Conservation (phyloP, 768 basidiomycete genomes). For the Psilocybe cubensis region DNA sequence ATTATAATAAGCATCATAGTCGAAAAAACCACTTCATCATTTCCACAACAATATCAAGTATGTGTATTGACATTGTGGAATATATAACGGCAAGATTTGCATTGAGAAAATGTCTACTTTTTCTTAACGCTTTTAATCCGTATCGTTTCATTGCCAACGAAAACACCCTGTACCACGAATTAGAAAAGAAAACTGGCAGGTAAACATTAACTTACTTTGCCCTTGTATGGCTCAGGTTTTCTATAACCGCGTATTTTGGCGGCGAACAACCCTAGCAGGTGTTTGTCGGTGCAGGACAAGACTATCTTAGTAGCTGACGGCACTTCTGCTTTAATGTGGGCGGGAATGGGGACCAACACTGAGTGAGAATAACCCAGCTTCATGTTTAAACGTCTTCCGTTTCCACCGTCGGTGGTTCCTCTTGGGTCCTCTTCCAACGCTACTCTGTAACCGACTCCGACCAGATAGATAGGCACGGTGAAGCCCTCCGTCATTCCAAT, state of each 20-base stretch:
- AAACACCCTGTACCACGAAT: conserved; percentile 69
- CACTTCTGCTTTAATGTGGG: conserved; percentile 79
- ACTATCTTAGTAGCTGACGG: conserved; percentile 84
- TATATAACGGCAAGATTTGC: conserved; percentile 2
- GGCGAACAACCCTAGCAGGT: conserved; percentile 84
- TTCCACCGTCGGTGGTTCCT: conserved; percentile 56
- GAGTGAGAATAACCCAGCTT: conserved; percentile 93
- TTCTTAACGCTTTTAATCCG: conserved; percentile 93
- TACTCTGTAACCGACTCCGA: conserved; percentile 94
- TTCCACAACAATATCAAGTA: neutral
- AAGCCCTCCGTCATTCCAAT: conserved; percentile 90
- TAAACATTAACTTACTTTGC: conserved; percentile 68
- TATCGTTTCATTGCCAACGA: conserved; percentile 91
- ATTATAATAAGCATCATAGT: conserved; percentile 3
- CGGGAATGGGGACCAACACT: conserved; percentile 81
- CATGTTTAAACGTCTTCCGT: conserved; percentile 77
- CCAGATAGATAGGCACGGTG: conserved; percentile 80
- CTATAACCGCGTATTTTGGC: conserved; percentile 83
- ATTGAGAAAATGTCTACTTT: conserved; percentile 61
- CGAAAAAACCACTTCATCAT: neutral
- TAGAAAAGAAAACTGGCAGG: neutral
- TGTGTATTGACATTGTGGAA: neutral
- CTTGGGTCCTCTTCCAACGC: conserved; percentile 82
- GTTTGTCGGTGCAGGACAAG: conserved; percentile 85
- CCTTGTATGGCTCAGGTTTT: conserved; percentile 96